phyloP scores from a whole-genome alignment of 805 yeast genomes.

The Kodamaea jinghongensis region DNA sequence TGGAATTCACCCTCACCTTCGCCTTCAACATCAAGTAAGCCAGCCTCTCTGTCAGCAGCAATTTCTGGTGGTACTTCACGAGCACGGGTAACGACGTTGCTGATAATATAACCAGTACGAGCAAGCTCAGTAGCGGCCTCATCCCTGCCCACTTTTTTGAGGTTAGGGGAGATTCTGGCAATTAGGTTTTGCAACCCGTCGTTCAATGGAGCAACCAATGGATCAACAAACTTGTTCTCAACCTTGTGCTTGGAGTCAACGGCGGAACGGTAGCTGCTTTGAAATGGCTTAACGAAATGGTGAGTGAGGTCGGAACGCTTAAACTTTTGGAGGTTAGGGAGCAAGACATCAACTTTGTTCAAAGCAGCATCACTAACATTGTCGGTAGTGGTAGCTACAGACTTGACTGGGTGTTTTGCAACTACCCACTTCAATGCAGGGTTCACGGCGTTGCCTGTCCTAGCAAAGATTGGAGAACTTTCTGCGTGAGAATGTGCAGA shows the following conservation, averaged over 20 bases:
- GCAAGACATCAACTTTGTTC: constrained; percentile 46
- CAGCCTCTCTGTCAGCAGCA: too few relatives aligned
- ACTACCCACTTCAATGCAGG: constrained; percentile 5
- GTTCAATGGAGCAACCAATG: constrained; percentile 62
- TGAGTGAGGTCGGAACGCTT: too few relatives aligned
- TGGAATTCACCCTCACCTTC: too few relatives aligned
- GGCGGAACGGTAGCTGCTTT: too few relatives aligned
- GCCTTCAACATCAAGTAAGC: too few relatives aligned
- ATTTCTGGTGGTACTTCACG: constrained; percentile 10
- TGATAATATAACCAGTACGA: constrained; percentile 45
- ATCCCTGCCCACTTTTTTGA: constrained; percentile 39
- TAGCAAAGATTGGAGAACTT: constrained; percentile 3
- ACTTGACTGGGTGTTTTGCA: constrained; percentile 36
- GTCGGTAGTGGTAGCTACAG: constrained; percentile 50
- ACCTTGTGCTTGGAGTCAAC: too few relatives aligned
- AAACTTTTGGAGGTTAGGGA: too few relatives aligned
- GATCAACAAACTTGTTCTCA: constrained; percentile 40
- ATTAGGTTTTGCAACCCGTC: constrained; percentile 46
- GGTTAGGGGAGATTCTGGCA: constrained; percentile 46
- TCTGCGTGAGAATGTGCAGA: constrained; percentile 4
- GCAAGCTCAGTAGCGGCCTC: constrained; percentile 55
- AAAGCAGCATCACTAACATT: constrained; percentile 54
- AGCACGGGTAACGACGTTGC: constrained; percentile 38
- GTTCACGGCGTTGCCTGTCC: constrained; percentile 1
- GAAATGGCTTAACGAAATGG: too few relatives aligned